phyloP scores from a whole-genome alignment of 345 rosid species.

The Moricandia arvensis region DNA sequence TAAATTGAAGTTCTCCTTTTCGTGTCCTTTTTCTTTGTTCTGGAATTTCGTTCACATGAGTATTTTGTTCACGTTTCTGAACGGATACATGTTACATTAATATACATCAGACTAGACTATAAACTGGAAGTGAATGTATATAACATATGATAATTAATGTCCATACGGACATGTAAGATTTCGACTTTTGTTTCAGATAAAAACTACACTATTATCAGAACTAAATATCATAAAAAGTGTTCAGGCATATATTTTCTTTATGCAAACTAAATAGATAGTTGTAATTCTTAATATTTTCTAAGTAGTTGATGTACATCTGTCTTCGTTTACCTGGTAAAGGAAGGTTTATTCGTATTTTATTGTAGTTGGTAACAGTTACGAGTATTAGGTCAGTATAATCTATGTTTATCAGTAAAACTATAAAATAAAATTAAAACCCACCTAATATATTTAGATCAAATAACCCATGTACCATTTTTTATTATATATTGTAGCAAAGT shows the following conservation, averaged over 20 bases:
- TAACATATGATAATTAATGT: constrained; percentile 18
- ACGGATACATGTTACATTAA: constrained; percentile 10
- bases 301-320: constrained; percentile 34
- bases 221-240: neutral
- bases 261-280: neutral
- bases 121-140: neutral
- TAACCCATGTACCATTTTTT: neutral
- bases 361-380: constrained; percentile 36
- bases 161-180: constrained; percentile 26
- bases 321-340: constrained; percentile 27
- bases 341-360: constrained; percentile 16
- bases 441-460: neutral
- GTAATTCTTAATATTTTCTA: neutral
- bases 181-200: neutral
- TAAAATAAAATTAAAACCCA: constrained; percentile 8
- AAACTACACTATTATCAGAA: neutral
- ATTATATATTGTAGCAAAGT: neutral
- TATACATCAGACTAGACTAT: constrained; percentile 10
- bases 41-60: constrained; percentile 12
- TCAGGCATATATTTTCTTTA: neutral
- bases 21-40: neutral
- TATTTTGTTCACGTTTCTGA: neutral
- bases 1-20: constrained; percentile 1
- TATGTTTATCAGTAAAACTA: constrained; percentile 11
- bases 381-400: constrained; percentile 35